Percentiles rank a stretch among this genome's conserved stretches.
These are phyloP conservation scores for Leccinum truebloodii DNA, from an alignment of 768 basidiomycete genomes.

Conservation along the genomic window DNA sequence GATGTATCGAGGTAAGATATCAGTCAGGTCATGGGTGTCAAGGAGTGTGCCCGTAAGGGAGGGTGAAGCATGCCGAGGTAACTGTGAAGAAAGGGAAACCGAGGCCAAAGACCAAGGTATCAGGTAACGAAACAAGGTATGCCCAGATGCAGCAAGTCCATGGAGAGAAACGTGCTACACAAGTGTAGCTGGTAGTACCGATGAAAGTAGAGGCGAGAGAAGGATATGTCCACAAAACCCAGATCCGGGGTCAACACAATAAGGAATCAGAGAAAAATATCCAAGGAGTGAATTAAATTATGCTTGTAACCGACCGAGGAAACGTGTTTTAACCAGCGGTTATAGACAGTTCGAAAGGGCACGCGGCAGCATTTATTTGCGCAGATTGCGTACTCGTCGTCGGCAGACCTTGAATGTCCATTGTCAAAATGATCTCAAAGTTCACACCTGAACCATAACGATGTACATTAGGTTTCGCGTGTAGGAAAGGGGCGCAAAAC, in stretches of 20 bases:
- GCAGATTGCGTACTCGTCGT: conserved; percentile 53
- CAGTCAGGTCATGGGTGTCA: conserved; percentile 3
- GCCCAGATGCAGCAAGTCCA: conserved; percentile 7
- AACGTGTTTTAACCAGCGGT: conserved; percentile 45
- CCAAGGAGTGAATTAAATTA: conserved; percentile 4
- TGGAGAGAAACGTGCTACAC: background rate
- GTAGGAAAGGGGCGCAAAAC: conserved; percentile 29
- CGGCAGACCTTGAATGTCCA: conserved; percentile 71
- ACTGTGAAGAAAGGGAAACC: background rate
- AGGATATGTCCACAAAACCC: conserved; percentile 13
- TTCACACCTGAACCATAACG: conserved; percentile 42
- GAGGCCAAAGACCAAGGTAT: conserved; percentile 3
- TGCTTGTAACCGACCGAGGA: background rate
- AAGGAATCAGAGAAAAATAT: conserved; percentile 14
- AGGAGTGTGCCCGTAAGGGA: conserved; percentile 11
- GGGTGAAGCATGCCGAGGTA: background rate
- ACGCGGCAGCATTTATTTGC: conserved; percentile 58
- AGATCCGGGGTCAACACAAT: conserved; percentile 4
- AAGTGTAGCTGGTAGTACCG: background rate
- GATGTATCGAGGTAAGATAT: conserved; percentile 5
- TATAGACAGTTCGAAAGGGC: conserved; percentile 66
- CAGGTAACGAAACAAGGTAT: background rate
- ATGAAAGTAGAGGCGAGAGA: background rate
- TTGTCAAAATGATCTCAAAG: conserved; percentile 63
- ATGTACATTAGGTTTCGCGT: background rate